Conservation (phyloP, 2,329 filamentous ascomycete genomes). For the Cordyceps pruinosa region DNA sequence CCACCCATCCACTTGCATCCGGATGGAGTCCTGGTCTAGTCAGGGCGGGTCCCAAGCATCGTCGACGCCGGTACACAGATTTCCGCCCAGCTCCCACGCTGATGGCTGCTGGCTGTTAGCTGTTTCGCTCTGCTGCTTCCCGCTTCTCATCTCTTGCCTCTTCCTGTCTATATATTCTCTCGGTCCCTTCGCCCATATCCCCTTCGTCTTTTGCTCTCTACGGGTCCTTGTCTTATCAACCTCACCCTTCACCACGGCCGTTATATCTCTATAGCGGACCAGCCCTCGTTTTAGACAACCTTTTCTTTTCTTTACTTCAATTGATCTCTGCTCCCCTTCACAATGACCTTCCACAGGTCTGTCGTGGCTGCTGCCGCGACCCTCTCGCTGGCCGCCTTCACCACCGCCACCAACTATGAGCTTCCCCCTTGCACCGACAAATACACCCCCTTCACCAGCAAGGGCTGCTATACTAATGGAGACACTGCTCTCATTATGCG, state of each 20-base stretch:
- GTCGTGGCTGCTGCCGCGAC: constrained; percentile 31
- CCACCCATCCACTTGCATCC: constrained; percentile 3
- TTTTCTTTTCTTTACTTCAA: constrained; percentile 3
- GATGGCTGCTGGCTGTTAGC: neutral
- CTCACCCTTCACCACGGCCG: neutral
- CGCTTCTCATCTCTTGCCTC: neutral
- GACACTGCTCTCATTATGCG: constrained; percentile 35
- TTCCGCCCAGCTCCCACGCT: neutral
- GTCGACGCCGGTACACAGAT: constrained; percentile 1
- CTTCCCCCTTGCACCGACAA: constrained; percentile 37
- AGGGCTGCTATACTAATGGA: constrained; percentile 41
- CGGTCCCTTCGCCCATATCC: neutral
- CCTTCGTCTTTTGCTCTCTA: neutral
- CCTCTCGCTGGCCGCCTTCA: constrained; percentile 29
- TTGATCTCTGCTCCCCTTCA: constrained; percentile 12
- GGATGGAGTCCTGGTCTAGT: neutral
- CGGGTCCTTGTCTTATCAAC: constrained; percentile 4
- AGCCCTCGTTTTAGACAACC: constrained; percentile 14
- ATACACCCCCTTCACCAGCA: constrained; percentile 41
- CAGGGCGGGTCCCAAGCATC: neutral
- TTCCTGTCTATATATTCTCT: constrained; percentile 7
- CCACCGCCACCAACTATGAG: constrained; percentile 36
- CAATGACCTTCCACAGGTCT: constrained; percentile 28
- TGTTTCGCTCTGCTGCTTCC: neutral
- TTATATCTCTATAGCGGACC: constrained; percentile 16